Percentiles rank a stretch among this genome's conserved stretches.
Conservation (phyloP, 2,329 filamentous ascomycete species). For the Lasiodiplodia theobromae region DNA sequence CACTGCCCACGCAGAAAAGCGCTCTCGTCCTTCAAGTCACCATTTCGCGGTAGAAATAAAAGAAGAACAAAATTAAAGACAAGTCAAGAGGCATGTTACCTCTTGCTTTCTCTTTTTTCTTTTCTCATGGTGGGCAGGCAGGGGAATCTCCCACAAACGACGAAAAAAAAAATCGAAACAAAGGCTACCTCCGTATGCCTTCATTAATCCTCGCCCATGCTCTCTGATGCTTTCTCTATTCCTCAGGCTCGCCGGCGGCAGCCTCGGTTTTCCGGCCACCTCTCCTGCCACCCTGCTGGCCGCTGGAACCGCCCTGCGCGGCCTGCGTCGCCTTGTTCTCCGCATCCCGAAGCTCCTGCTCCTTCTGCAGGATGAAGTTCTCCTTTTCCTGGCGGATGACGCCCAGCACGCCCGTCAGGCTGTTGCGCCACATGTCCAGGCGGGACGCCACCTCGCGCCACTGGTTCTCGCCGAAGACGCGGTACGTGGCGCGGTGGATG, state of each 20-base stretch:
- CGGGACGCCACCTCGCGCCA: conserved; percentile 93
- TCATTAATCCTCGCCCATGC: neutral
- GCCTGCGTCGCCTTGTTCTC: conserved; percentile 66
- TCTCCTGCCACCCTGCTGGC: conserved; percentile 10
- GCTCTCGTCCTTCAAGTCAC: neutral
- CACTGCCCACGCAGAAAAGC: neutral
- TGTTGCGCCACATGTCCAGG: conserved; percentile 89
- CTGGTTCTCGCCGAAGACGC: conserved; percentile 97
- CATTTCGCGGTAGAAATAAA: neutral
- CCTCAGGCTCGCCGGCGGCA: neutral
- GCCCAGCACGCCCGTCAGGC: conserved; percentile 77
- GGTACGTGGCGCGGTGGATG: conserved; percentile 94
- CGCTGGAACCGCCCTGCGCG: neutral
- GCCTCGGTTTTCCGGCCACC: conserved; percentile 4
- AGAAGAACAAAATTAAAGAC: neutral
- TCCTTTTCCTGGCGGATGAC: conserved; percentile 83
- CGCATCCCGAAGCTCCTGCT: conserved; percentile 75
- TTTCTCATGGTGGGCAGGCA: neutral
- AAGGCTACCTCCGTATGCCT: neutral
- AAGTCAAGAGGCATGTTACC: neutral
- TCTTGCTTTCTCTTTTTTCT: neutral
- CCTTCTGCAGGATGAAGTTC: conserved; percentile 77
- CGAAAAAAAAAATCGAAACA: neutral
- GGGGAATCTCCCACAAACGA: neutral
- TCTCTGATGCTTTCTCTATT: neutral